Base-by-base conservation (phyloP, 2,329 filamentous ascomycete species). In the Plectosphaerella plurivora region DNA sequence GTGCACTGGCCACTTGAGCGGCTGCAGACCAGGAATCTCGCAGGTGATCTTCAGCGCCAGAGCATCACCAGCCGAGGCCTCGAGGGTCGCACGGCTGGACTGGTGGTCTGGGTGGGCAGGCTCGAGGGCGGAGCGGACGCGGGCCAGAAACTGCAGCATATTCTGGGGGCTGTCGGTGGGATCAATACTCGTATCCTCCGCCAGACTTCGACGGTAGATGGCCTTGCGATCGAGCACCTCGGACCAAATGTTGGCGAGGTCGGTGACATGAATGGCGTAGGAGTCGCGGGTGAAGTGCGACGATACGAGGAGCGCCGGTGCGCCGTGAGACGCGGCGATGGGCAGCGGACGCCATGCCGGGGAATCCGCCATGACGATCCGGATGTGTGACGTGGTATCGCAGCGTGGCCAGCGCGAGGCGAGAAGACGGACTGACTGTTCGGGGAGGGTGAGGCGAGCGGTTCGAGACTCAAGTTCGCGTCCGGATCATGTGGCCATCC, bases 231-330 rank as follows among this genome's bases (percentile, higher is more conserved):
- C 78, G 20, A 91, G 69, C 9, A 67, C 74, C 68, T 92, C 88
- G 24, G 73, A 70, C 89, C 89, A 94, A n/a, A 91, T 72, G 58
- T 84, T 80, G 63, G 80, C 84, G 54, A 91, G 75, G 63, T 93
- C 89, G 3, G 87, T 90, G 39, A 93, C 64, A 53, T 82, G 76
- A 25, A 92, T 65, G 2, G 72, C 76, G 69, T 92, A 92, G 11
- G 82, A 78, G 20, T 76, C 68, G 15, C 72, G 49, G 5, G 71
- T 71, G 61, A 87, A 83, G 25, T 67, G 62, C 18, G 79, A 73
- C 55, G 87, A 87, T 44, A 88, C 74, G 35, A 92, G 73, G 8
- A 92, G 74, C 37, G 78, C 72, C 11, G 87, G 87, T 6, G 84
- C 59, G 16, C 68, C 67, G 12, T 68, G 61, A 36, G 73, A 72